These are phyloP conservation scores for Mallotus repandus DNA, from an alignment of 441 rosid species.

Conservation along the genomic window DNA sequence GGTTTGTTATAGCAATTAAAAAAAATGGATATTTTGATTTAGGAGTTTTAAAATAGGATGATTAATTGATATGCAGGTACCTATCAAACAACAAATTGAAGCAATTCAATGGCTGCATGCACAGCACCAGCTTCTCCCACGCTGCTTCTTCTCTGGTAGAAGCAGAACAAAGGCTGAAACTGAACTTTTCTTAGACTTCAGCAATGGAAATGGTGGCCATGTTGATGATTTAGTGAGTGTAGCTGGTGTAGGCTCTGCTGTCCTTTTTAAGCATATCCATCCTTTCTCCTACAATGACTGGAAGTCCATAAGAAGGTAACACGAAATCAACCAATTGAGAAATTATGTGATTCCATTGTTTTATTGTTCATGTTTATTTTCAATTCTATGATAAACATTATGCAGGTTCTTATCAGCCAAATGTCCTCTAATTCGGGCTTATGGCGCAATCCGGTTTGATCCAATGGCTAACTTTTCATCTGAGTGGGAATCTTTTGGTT, in stretches of 20 bases:
- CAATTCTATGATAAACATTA: neutral
- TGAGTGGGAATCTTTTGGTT: slow-evolving; percentile 89
- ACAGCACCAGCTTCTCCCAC: slow-evolving; percentile 57
- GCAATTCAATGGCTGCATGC: slow-evolving; percentile 90
- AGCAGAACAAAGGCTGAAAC: slow-evolving; percentile 25
- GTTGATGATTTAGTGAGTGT: slow-evolving; percentile 49
- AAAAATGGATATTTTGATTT: too few species aligned
- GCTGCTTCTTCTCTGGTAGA: slow-evolving; percentile 77
- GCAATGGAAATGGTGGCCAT: slow-evolving; percentile 39
- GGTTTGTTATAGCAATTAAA: too few species aligned
- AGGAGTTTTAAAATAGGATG: too few species aligned
- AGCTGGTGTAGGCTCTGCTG: slow-evolving; percentile 85
- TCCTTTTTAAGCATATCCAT: slow-evolving; percentile 62
- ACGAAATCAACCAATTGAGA: too few species aligned
- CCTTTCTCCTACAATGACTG: slow-evolving; percentile 81
- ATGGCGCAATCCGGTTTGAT: slow-evolving; percentile 89
- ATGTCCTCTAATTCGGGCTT: slow-evolving; percentile 86
- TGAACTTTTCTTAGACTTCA: slow-evolving; percentile 32
- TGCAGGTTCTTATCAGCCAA: slow-evolving; percentile 65
- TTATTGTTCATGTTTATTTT: neutral
- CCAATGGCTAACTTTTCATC: slow-evolving; percentile 58
- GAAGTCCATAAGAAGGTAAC: slow-evolving; percentile 79
- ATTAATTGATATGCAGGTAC: slow-evolving; percentile 37
- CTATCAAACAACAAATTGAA: slow-evolving; percentile 53
- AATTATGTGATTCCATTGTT: neutral